These are phyloP conservation scores for Asterionellopsis glacialis DNA, from an alignment of 108 stramenopile genomes.

Conservation along the genomic window DNA sequence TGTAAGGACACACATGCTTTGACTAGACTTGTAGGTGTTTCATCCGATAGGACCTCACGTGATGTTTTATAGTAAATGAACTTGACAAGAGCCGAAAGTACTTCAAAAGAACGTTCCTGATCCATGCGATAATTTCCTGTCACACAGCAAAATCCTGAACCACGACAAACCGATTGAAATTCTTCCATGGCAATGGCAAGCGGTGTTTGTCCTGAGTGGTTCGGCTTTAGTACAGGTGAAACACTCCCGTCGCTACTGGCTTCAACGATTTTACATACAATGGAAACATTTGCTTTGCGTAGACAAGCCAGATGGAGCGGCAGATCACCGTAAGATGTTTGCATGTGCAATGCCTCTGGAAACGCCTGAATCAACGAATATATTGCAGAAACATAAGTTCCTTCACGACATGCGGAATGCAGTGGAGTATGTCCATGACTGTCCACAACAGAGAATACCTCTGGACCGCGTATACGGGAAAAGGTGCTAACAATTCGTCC, in stretches of 20 bases:
- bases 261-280: constrained; percentile 33
- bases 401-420: constrained; percentile 43
- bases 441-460: constrained; percentile 32
- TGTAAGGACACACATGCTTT: constrained; percentile 44
- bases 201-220: constrained; percentile 45
- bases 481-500: constrained; percentile 35
- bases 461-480: constrained; percentile 37
- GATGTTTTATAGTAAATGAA: constrained; percentile 32
- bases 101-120: constrained; percentile 22
- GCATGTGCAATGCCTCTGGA: constrained; percentile 37
- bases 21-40: constrained; percentile 23
- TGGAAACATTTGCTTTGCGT: constrained; percentile 23
- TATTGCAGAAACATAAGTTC: constrained; percentile 22
- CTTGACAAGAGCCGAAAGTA: constrained; percentile 34
- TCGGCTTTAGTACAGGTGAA: constrained; percentile 25
- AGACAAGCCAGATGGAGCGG: constrained; percentile 44
- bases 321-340: constrained; percentile 41
- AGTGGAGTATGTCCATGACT: constrained; percentile 40
- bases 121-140: constrained; percentile 5
- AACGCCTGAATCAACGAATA: constrained; percentile 35
- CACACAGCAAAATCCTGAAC: constrained; percentile 14
- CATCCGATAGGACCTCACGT: constrained; percentile 4
- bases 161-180: constrained; percentile 20
- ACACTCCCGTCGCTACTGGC: constrained; percentile 16
- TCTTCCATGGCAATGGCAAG: constrained; percentile 50